phyloP scores from a whole-genome alignment of 345 rosid species.

The Syzygium aqueum region DNA sequence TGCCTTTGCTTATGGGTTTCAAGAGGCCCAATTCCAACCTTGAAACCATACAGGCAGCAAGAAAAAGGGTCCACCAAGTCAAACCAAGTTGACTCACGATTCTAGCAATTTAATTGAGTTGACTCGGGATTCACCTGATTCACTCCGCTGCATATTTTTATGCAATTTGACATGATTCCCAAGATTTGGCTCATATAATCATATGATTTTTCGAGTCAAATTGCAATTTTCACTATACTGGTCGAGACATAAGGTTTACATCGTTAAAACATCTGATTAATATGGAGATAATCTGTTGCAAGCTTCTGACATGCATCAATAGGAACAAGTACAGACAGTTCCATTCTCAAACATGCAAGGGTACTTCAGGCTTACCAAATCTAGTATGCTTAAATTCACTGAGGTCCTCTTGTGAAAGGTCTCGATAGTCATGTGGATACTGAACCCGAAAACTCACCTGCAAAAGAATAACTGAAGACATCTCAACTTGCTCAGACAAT shows the following conservation, averaged over 20 bases:
- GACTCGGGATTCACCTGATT: not conserved
- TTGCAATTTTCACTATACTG: not conserved
- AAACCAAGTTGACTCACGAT: not conserved
- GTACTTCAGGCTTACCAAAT: slow-evolving; percentile 54
- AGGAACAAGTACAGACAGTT: not conserved
- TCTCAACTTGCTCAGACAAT: not conserved
- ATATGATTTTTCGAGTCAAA: not conserved
- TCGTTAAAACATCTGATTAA: not conserved
- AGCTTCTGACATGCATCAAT: not conserved
- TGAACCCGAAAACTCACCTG: slow-evolving; percentile 97
- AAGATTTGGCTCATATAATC: not conserved
- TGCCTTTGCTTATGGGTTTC: not conserved
- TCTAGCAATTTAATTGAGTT: not conserved
- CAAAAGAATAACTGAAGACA: slow-evolving; percentile 4
- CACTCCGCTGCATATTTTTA: not conserved
- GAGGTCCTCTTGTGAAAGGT: slow-evolving; percentile 88
- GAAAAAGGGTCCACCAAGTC: not conserved
- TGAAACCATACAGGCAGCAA: not conserved
- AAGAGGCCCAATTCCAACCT: not conserved
- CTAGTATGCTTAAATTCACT: slow-evolving; percentile 95
- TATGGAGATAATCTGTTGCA: not conserved
- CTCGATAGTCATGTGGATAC: slow-evolving; percentile 81
- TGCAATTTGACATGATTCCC: not conserved
- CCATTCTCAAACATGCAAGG: not conserved
- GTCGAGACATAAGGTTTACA: not conserved